Evolutionary conservation across 345 rosid species (phyloP).

Genomic region (Zanthoxylum bungeanum): DNA sequence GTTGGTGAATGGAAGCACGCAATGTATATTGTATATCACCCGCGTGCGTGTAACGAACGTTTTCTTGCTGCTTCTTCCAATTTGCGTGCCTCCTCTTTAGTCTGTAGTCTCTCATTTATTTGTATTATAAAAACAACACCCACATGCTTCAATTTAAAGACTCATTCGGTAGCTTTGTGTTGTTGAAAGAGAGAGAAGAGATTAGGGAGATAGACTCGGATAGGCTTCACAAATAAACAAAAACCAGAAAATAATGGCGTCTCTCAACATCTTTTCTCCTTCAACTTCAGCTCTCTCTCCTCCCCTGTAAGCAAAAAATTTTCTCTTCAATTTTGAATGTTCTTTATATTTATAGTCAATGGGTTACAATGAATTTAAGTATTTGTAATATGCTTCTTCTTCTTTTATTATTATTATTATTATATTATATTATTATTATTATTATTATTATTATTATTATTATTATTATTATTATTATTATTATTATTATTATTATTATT

Average conservation of each 20-base stretch:
- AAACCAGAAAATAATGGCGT: neutral
- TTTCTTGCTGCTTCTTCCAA: neutral
- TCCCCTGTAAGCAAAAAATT: neutral
- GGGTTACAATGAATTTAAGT: neutral
- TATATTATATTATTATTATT: too few species aligned
- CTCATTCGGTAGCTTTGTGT: neutral
- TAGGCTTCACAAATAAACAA: neutral
- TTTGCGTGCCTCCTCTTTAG: conserved; percentile 1
- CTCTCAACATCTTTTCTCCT: neutral
- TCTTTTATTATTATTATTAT: neutral
- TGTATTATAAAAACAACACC: neutral
- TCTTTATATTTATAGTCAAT: neutral
- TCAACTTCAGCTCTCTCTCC: neutral
- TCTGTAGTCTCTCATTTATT: neutral
- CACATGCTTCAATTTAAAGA: neutral
- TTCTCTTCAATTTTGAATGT: neutral
- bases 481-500: neutral
- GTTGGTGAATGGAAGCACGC: neutral
- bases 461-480: neutral
- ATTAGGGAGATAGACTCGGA: neutral
- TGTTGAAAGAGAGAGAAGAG: neutral
- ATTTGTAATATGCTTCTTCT: too few species aligned
- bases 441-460: too few species aligned
- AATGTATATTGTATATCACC: neutral
- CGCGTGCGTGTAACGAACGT: neutral